Conservation (phyloP, 371 early-diverging fungal species). For the Phascolomyces articulosus region DNA sequence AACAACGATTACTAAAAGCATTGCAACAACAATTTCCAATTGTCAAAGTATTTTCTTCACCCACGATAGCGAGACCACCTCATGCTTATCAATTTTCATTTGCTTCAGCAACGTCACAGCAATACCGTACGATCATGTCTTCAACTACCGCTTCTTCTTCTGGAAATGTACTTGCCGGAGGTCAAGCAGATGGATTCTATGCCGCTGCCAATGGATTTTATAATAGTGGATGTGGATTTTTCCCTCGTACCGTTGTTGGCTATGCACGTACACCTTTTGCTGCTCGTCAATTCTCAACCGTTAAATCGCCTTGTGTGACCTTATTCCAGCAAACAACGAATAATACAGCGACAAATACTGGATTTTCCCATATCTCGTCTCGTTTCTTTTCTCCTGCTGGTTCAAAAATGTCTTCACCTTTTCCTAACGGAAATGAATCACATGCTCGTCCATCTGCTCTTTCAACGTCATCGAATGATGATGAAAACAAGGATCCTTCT, state of each 20-base stretch:
- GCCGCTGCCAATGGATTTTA: slow-evolving; percentile 10
- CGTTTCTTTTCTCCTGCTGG: slow-evolving; percentile 25
- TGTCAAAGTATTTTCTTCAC: slow-evolving; percentile 22
- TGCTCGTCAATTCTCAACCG: slow-evolving; percentile 16
- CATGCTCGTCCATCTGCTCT: slow-evolving; percentile 13
- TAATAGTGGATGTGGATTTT: slow-evolving; percentile 8
- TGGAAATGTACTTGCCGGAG: not conserved
- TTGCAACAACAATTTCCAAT: slow-evolving; percentile 26
- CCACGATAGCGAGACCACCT: slow-evolving; percentile 10
- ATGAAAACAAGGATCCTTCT: not conserved
- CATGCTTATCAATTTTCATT: slow-evolving; percentile 15
- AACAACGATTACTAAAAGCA: slow-evolving; percentile 14
- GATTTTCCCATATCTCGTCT: slow-evolving; percentile 22
- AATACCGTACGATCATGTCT: slow-evolving; percentile 19
- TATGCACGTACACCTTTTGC: slow-evolving; percentile 20
- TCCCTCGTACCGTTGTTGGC: slow-evolving; percentile 18
- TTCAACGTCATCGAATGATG: slow-evolving; percentile 1
- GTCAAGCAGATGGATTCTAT: slow-evolving; percentile 5
- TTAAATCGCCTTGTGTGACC: slow-evolving; percentile 15
- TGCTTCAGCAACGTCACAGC: slow-evolving; percentile 18
- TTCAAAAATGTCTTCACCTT: slow-evolving; percentile 16
- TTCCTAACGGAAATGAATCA: slow-evolving; percentile 4
- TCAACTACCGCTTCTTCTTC: slow-evolving; percentile 5
- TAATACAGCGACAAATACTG: slow-evolving; percentile 1
- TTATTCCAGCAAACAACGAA: slow-evolving; percentile 17